Evolutionary conservation across 441 rosid species (phyloP).

Genomic region (Croton setiger): DNA sequence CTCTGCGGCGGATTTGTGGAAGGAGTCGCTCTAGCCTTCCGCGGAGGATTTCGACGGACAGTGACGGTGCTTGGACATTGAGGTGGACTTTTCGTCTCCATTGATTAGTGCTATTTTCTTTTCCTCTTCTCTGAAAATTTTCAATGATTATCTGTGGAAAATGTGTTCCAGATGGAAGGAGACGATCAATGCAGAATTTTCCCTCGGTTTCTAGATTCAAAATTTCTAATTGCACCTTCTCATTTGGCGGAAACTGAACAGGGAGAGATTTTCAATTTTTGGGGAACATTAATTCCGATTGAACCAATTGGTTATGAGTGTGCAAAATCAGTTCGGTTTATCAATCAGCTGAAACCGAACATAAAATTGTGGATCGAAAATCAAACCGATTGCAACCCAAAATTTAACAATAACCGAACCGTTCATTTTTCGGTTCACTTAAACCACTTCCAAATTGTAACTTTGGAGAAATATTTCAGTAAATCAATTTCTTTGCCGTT

Average conservation of each 20-base stretch:
- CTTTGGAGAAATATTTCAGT: no score
- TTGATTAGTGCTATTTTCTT: conserved; percentile 15
- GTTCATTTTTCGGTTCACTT: no score
- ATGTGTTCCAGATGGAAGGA: background rate
- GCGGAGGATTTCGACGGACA: conserved; percentile 72
- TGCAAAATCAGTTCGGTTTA: no score
- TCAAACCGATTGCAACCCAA: no score
- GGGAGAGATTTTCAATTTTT: background rate
- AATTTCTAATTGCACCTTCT: background rate
- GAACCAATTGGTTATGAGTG: no score
- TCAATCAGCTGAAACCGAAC: no score
- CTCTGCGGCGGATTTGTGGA: conserved; percentile 23
- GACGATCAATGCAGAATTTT: background rate
- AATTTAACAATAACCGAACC: no score
- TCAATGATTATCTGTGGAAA: background rate
- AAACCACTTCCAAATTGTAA: no score
- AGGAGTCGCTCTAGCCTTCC: conserved; percentile 73
- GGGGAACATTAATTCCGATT: background rate
- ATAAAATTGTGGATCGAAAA: no score
- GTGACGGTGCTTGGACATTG: conserved; percentile 55
- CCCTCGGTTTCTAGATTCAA: background rate
- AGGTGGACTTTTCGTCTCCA: conserved; percentile 37
- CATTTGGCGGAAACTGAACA: background rate
- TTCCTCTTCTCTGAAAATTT: background rate
- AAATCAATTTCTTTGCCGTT: no score